These are phyloP conservation scores for Monosporascus sp. DNA, from an alignment of 2,329 filamentous ascomycete species.

Conservation along the genomic window DNA sequence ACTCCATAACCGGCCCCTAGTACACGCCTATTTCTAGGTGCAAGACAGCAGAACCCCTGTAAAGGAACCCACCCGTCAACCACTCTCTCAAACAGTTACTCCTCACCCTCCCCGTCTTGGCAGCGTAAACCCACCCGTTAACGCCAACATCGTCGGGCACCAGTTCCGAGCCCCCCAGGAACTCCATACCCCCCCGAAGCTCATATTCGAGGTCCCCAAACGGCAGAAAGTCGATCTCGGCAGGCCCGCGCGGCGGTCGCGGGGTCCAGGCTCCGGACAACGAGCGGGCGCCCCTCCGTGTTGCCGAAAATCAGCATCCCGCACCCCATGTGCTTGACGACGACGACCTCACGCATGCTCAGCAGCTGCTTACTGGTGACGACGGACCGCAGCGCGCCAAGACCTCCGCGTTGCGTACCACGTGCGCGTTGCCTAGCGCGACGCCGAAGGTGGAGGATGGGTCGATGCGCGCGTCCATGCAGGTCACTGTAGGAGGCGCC, in stretches of 20 bases:
- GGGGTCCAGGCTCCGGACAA: conserved; percentile 54
- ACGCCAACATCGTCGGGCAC: conserved; percentile 55
- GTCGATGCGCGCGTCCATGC: conserved; percentile 76
- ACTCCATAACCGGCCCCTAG: too few relatives aligned
- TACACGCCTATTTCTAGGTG: too few relatives aligned
- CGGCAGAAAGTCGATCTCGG: conserved; percentile 54
- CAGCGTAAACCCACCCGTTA: conserved; percentile 73
- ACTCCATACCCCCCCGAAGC: conserved; percentile 58
- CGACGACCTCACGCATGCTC: conserved; percentile 66
- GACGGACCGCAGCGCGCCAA: conserved; percentile 64
- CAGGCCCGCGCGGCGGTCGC: conserved; percentile 41
- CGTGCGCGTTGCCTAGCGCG: conserved; percentile 68
- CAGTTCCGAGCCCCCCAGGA: conserved; percentile 53
- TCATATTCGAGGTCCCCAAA: conserved; percentile 60
- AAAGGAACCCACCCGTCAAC: neutral
- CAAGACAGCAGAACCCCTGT: neutral
- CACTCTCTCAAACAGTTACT: conserved; percentile 33
- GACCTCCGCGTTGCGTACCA: conserved; percentile 69
- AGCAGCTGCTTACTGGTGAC: conserved; percentile 76
- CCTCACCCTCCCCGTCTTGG: conserved; percentile 62
- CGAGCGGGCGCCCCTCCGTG: conserved; percentile 45
- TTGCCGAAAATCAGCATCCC: conserved; percentile 68
- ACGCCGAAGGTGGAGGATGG: conserved; percentile 65
- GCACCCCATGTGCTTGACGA: conserved; percentile 71
- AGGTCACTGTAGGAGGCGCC: conserved; percentile 49